phyloP scores from a whole-genome alignment of 2,329 filamentous ascomycete genomes.

The Sporothrix humicola region DNA sequence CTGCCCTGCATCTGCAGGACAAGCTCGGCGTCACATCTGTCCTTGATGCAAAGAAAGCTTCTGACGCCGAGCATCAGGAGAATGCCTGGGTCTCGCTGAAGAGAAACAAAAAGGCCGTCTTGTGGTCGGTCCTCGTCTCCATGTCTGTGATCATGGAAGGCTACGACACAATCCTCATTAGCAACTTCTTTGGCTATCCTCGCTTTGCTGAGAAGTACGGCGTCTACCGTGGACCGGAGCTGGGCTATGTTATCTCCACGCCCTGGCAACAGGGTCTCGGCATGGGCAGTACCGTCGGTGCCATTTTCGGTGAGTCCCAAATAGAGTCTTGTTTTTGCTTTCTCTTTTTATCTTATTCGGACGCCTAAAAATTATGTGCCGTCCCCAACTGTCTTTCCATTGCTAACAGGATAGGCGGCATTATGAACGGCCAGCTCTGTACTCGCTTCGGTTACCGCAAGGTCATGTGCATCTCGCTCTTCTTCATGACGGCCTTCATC shows the following conservation, averaged over 20 bases:
- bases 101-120: conserved; percentile 32
- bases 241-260: conserved; percentile 50
- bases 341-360: neutral
- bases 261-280: conserved; percentile 58
- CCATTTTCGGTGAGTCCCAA: conserved; percentile 51
- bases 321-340: conserved; percentile 35
- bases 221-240: conserved; percentile 39
- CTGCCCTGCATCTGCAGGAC: conserved; percentile 16
- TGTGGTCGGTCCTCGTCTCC: conserved; percentile 36
- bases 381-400: no score
- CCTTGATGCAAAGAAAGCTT: conserved; percentile 27
- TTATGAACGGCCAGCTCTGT: conserved; percentile 56
- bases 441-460: conserved; percentile 52
- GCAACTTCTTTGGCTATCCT: conserved; percentile 39
- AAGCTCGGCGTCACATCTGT: neutral
- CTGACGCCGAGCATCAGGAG: conserved; percentile 21
- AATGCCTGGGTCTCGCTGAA: neutral
- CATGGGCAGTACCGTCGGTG: conserved; percentile 48
- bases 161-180: conserved; percentile 40
- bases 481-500: conserved; percentile 51
- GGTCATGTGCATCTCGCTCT: conserved; percentile 52
- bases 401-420: conserved; percentile 27
- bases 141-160: conserved; percentile 40
- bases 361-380: no score
- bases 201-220: conserved; percentile 42